Conservation (phyloP, 352 stramenopile genomes). For the Phytophthora brassicae region DNA sequence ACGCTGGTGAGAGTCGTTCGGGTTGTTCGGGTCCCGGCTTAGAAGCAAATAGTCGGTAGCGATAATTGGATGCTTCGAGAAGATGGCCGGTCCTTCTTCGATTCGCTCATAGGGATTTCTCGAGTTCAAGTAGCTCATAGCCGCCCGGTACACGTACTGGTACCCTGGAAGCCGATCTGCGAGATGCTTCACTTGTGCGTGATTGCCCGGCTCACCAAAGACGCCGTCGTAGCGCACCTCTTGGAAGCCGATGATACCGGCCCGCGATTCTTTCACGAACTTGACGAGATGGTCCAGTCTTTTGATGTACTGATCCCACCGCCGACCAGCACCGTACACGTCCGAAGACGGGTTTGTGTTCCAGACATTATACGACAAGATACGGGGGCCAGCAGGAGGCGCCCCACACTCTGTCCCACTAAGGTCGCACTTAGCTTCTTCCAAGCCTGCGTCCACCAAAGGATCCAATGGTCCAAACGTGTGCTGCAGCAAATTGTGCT, state of each 20-base stretch:
- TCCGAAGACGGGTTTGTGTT: slow-evolving; percentile 84
- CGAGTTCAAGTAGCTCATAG: slow-evolving; percentile 83
- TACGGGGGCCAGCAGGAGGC: slow-evolving; percentile 40
- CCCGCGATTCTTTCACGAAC: slow-evolving; percentile 49
- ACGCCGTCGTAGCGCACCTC: slow-evolving; percentile 84
- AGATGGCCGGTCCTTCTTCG: slow-evolving; percentile 81
- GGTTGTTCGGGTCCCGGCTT: slow-evolving; percentile 76
- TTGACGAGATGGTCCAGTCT: slow-evolving; percentile 71
- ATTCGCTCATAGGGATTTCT: slow-evolving; percentile 68
- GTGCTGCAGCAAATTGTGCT: slow-evolving; percentile 76
- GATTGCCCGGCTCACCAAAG: slow-evolving; percentile 61
- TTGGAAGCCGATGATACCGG: slow-evolving; percentile 85
- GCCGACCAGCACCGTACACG: slow-evolving; percentile 54
- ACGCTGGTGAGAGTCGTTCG: slow-evolving; percentile 83
- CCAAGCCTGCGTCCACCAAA: slow-evolving; percentile 1
- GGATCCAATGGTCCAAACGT: slow-evolving; percentile 42
- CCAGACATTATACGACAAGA: slow-evolving; percentile 90
- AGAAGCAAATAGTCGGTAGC: slow-evolving; percentile 82
- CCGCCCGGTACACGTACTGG: slow-evolving; percentile 86
- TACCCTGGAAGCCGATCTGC: slow-evolving; percentile 57
- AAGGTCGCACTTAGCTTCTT: slow-evolving; percentile 19
- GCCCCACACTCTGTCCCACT: slow-evolving; percentile 17
- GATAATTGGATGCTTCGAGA: slow-evolving; percentile 80
- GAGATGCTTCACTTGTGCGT: slow-evolving; percentile 83
- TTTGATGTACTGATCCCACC: slow-evolving; percentile 77